phyloP scores from a whole-genome alignment of 2,329 filamentous ascomycete genomes.

The Fusarium sp. region DNA sequence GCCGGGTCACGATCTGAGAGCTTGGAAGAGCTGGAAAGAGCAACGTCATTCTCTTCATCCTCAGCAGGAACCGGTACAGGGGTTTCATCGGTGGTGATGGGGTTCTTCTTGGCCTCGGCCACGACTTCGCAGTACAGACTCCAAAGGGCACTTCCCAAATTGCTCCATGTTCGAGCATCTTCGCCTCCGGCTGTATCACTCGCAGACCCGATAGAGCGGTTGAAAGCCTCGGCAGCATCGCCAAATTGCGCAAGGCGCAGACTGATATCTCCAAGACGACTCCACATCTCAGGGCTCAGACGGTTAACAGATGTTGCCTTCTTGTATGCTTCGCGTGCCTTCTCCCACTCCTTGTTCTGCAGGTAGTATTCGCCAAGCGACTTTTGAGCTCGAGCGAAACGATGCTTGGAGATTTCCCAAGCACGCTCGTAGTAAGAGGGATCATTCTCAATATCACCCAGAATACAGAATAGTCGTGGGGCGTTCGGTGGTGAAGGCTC shows the following conservation, averaged over 20 bases:
- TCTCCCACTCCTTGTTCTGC: conserved; percentile 70
- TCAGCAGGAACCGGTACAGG: conserved; percentile 33
- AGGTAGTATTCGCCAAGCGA: conserved; percentile 86
- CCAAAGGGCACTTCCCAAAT: conserved; percentile 86
- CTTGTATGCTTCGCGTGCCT: conserved; percentile 81
- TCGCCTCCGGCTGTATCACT: conserved; percentile 77
- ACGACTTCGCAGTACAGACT: conserved; percentile 71
- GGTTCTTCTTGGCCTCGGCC: conserved; percentile 52
- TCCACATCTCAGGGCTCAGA: conserved; percentile 87
- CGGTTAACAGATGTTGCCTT: conserved; percentile 83
- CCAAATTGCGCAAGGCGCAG: conserved; percentile 81
- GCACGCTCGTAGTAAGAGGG: conserved; percentile 82
- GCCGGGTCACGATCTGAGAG: conserved; percentile 61
- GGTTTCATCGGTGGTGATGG: conserved; percentile 40
- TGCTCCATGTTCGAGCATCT: conserved; percentile 94
- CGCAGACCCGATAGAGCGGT: conserved; percentile 77
- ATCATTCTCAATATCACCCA: conserved; percentile 87
- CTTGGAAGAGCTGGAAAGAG: conserved; percentile 34
- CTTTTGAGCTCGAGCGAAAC: conserved; percentile 88
- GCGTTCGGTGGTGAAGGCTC: conserved; percentile 83
- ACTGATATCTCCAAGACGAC: conserved; percentile 87
- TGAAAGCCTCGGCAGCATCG: conserved; percentile 85
- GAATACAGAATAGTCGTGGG: conserved; percentile 89
- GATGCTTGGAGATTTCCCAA: conserved; percentile 84
- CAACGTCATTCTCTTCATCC: conserved; percentile 49